Evolutionary conservation across 1,139 yeast genomes (phyloP).

Genomic region (Candida tetrigidarum): DNA sequence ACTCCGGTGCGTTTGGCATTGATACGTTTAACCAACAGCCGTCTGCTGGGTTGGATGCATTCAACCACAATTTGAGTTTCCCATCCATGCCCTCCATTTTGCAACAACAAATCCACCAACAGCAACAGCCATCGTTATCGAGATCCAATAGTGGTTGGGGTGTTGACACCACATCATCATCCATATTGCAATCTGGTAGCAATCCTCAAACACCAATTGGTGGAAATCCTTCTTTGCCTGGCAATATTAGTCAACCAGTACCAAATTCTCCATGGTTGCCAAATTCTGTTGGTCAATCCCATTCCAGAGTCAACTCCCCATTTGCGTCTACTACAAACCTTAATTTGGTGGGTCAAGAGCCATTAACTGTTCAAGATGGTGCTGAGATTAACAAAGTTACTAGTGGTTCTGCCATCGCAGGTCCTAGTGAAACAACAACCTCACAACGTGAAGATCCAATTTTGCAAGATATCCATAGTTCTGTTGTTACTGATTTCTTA

Average conservation of each 20-base stretch:
- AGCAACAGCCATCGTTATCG: slow-evolving; percentile 37
- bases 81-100: slow-evolving; percentile 34
- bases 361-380: slow-evolving; percentile 4
- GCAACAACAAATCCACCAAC: slow-evolving; percentile 36
- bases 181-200: slow-evolving; percentile 19
- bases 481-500: slow-evolving; percentile 43
- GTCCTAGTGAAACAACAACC: slow-evolving; percentile 8
- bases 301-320: slow-evolving; percentile 47
- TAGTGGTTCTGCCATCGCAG: neutral
- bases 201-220: slow-evolving; percentile 36
- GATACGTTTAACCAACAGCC: slow-evolving; percentile 25
- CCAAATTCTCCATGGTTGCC: slow-evolving; percentile 50
- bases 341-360: slow-evolving; percentile 4
- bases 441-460: slow-evolving; percentile 27
- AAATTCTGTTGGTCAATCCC: slow-evolving; percentile 30
- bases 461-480: slow-evolving; percentile 39
- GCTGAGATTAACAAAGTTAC: slow-evolving; percentile 3
- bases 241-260: slow-evolving; percentile 31
- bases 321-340: slow-evolving; percentile 28
- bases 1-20: slow-evolving; percentile 24
- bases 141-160: slow-evolving; percentile 49
- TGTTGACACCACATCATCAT: slow-evolving; percentile 28
- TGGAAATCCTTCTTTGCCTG: slow-evolving; percentile 24
- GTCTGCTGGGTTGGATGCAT: slow-evolving; percentile 8
- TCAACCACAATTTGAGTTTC: slow-evolving; percentile 17